Percentiles rank a stretch among this genome's conserved stretches.
These are phyloP conservation scores for Naganishia sp. DNA, from an alignment of 1,284 basidiomycete species.

Conservation along the genomic window DNA sequence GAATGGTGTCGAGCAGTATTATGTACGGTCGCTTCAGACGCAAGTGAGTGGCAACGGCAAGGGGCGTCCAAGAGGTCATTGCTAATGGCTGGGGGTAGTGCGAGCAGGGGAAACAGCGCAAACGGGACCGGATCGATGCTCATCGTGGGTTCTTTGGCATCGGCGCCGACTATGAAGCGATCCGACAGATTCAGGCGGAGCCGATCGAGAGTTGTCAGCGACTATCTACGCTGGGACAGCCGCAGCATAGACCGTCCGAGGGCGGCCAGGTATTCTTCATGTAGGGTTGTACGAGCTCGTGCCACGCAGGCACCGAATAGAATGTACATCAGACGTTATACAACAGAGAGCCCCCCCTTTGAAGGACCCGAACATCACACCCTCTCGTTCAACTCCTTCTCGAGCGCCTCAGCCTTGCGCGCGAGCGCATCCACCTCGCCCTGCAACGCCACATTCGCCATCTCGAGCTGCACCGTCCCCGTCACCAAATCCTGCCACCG, in stretches of 20 bases:
- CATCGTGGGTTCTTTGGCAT: conserved; percentile 84
- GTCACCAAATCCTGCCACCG: conserved; percentile 52
- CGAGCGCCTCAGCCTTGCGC: conserved; percentile 44
- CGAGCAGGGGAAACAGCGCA: conserved; percentile 39
- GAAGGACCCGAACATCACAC: not conserved
- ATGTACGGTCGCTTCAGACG: conserved; percentile 67
- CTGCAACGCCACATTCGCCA: conserved; percentile 52
- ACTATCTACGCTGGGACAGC: conserved; percentile 54
- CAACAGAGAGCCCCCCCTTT: not conserved
- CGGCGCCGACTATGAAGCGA: conserved; percentile 82
- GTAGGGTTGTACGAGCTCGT: conserved; percentile 14
- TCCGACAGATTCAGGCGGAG: conserved; percentile 43
- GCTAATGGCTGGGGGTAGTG: conserved; percentile 35
- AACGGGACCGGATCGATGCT: conserved; percentile 61
- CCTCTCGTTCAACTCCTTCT: conserved; percentile 43
- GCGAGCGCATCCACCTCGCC: conserved; percentile 48
- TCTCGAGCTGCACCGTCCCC: conserved; percentile 51
- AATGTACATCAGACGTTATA: not conserved
- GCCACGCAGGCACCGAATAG: not conserved
- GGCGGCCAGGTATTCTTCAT: conserved; percentile 19
- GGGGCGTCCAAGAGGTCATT: no score
- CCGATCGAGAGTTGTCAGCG: conserved; percentile 68
- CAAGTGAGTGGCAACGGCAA: conserved; percentile 60
- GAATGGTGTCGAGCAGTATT: conserved; percentile 66
- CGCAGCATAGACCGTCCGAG: conserved; percentile 16